Evolutionary conservation across 2,329 filamentous ascomycete genomes (phyloP).

Genomic region (Ceratocystis colombiana): DNA sequence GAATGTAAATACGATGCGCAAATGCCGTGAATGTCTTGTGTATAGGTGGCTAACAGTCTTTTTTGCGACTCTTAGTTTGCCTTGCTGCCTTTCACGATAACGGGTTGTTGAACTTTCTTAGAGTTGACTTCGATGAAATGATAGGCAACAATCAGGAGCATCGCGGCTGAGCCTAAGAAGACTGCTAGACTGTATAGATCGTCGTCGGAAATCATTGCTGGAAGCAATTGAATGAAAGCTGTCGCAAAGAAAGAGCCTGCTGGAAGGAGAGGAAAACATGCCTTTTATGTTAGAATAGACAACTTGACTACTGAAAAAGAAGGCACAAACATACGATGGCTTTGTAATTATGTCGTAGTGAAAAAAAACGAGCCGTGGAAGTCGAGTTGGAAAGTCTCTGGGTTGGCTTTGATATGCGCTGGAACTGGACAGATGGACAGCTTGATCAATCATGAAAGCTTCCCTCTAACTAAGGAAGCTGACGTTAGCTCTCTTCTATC

Average conservation of each 20-base stretch:
- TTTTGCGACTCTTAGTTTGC: conserved; percentile 18
- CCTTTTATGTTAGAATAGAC: neutral
- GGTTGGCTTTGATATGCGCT: neutral
- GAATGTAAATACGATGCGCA: neutral
- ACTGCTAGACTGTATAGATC: conserved; percentile 86
- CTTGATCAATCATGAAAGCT: conserved; percentile 24
- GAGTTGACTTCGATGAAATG: conserved; percentile 95
- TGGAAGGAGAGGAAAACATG: neutral
- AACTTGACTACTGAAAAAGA: neutral
- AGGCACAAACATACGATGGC: neutral
- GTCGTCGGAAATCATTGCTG: conserved; percentile 85
- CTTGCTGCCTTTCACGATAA: conserved; percentile 20
- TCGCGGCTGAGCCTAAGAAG: conserved; percentile 78
- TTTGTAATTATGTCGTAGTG: neutral
- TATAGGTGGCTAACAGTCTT: neutral
- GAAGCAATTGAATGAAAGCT: conserved; percentile 4
- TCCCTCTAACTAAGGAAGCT: conserved; percentile 19
- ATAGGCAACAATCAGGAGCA: conserved; percentile 89
- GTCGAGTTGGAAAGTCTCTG: neutral
- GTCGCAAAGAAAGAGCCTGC: neutral
- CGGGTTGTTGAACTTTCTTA: conserved; percentile 17
- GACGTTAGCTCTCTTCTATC: conserved; percentile 9
- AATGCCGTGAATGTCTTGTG: neutral
- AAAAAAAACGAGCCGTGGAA: neutral
- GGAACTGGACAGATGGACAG: conserved; percentile 26